Percentiles rank a stretch among this genome's conserved stretches.
These are phyloP conservation scores for Pythium aristosporum DNA, from an alignment of 352 stramenopile species.

Conservation along the genomic window DNA sequence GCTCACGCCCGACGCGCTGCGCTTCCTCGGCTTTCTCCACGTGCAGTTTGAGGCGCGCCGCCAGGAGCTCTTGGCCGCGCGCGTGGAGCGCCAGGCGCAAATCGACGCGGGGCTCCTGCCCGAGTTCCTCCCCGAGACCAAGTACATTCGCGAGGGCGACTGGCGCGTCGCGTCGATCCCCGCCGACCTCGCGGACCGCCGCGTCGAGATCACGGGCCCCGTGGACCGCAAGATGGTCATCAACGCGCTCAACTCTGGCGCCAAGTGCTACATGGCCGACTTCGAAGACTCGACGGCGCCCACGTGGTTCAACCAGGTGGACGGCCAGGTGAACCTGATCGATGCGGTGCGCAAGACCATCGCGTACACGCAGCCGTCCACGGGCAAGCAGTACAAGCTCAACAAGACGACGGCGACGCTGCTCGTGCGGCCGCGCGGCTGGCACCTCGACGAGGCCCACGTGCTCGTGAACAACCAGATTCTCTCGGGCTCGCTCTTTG, in stretches of 20 bases:
- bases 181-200: conserved; percentile 86
- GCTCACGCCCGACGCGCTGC: conserved; percentile 88
- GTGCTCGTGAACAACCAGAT: conserved; percentile 93
- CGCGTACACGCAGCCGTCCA: conserved; percentile 64
- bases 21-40: conserved; percentile 91
- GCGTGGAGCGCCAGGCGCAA: conserved; percentile 60
- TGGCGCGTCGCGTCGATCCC: conserved; percentile 83
- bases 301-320: conserved; percentile 93
- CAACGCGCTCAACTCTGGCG: conserved; percentile 95
- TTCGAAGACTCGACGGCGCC: conserved; percentile 94
- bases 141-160: conserved; percentile 79
- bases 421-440: conserved; percentile 91
- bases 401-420: conserved; percentile 86
- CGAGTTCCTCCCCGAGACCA: conserved; percentile 85
- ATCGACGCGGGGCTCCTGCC: conserved; percentile 88
- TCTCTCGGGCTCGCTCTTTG: conserved; percentile 92
- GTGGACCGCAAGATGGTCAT: conserved; percentile 98
- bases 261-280: conserved; percentile 96
- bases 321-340: conserved; percentile 92
- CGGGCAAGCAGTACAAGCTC: conserved; percentile 73
- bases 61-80: conserved; percentile 31
- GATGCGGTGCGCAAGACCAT: conserved; percentile 93
- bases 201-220: conserved; percentile 95
- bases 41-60: conserved; percentile 78
- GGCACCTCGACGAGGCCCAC: conserved; percentile 95